Evolutionary conservation across 345 rosid species (phyloP), one percentile per base, ranked within the genome.

Genomic region (Lumnitzera littorea): DNA sequence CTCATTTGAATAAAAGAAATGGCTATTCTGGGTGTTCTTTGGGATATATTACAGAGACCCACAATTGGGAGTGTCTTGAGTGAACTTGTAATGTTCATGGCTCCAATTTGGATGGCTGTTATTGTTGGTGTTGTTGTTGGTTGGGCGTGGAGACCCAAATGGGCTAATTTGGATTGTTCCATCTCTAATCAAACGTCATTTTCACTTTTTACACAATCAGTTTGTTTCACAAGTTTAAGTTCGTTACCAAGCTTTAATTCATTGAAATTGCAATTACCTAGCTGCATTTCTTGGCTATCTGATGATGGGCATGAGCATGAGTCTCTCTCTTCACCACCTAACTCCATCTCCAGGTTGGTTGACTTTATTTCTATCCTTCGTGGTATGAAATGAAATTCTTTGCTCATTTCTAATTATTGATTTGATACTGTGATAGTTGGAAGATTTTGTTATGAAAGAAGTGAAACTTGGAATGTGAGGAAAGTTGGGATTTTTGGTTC

Each of bases 101-200:
- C 82, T 46, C 99, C 98, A 24, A 58, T 94, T 1, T 94, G 99
- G 97, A 63, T 83, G 67, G 96, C 95, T 31, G 91, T 90, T 16
- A n/a, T 83, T 55, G 69, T 80, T 62, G 99, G 99, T 50, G 84
- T 94, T 54, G 20, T 94, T 48, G 96, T 88, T 8, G 99, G 99
- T 16, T 94, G 99, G 99, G 67, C 88, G 2, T 94, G 97, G 97
- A 84, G 82, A 71, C 99, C 97, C 36, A 84, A 79, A 53, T 94
- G 99, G 99, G 96, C 95, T 1, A 69, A 71, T 74, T 71, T 69
- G 47, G 81, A 79, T 50, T 63, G 67, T 24, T 65, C 69, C 1
- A 57, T 13, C 46, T 51, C 73, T 17, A 69, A 59, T 48, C 64
- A 49, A 15, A 9, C 56, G 24, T 24, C 56, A 3, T 53, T 76